A percentile compares a stretch with the other conserved stretches of the same genome.
Conservation (phyloP, 2,329 filamentous ascomycete genomes). For the Peltaster fructicola region DNA sequence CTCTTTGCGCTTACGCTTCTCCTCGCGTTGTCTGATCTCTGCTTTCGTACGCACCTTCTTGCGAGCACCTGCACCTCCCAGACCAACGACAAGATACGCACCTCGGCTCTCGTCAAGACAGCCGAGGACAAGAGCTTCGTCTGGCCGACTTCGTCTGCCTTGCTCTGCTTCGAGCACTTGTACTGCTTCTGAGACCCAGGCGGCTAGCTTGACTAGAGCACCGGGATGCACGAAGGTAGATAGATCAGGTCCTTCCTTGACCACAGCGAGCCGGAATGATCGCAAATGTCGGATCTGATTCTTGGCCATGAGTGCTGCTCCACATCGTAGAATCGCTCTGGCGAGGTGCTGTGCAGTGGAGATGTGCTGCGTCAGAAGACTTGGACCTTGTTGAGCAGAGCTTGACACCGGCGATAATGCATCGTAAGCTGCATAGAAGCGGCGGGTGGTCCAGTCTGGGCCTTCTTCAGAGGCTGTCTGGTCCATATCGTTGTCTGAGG, state of each 20-base stretch:
- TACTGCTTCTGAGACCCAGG: slow-evolving; percentile 89
- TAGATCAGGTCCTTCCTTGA: slow-evolving; percentile 87
- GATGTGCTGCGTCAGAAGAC: slow-evolving; percentile 57
- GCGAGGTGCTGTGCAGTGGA: slow-evolving; percentile 77
- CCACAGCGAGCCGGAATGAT: slow-evolving; percentile 85
- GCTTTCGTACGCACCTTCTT: slow-evolving; percentile 30
- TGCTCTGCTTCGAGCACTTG: slow-evolving; percentile 74
- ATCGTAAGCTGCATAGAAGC: slow-evolving; percentile 44
- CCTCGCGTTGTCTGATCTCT: slow-evolving; percentile 38
- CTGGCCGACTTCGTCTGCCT: slow-evolving; percentile 43
- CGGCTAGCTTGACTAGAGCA: slow-evolving; percentile 77
- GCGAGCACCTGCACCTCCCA: slow-evolving; percentile 59
- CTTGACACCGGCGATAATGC: slow-evolving; percentile 30
- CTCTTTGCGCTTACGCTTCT: slow-evolving; percentile 41
- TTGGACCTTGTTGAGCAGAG: slow-evolving; percentile 38
- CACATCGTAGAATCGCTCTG: slow-evolving; percentile 81
- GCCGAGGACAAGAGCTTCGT: slow-evolving; percentile 75
- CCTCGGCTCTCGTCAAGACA: slow-evolving; percentile 73
- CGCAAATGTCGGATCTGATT: slow-evolving; percentile 82
- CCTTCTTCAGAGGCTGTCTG: slow-evolving; percentile 10
- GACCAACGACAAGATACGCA: slow-evolving; percentile 84
- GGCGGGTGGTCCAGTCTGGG: slow-evolving; percentile 29
- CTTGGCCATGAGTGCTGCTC: slow-evolving; percentile 80
- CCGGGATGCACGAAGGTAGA: slow-evolving; percentile 84
- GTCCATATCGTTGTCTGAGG: slow-evolving; percentile 15